Evolutionary conservation across 2,329 filamentous ascomycete genomes (phyloP), one percentile per base, ranked within the genome.

Genomic region (Penicillium fuscoglaucum): DNA sequence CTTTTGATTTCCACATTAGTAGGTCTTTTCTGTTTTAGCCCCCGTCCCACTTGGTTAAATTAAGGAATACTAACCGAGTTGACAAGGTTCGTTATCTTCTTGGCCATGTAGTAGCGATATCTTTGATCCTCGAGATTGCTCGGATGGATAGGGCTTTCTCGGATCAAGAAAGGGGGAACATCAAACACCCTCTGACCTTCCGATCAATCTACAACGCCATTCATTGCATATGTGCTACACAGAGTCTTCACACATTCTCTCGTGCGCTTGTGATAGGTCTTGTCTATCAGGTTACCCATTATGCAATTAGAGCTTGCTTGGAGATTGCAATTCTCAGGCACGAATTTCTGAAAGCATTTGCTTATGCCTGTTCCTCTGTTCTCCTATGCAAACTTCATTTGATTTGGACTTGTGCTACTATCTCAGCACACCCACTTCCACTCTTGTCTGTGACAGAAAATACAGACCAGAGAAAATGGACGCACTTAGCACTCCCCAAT

Each of bases 311-410:
- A 31, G 6, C 9, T 46, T 46, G 6, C 26, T 19, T 46, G 17
- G 44, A 19, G 19, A 19, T 8, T 19, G 10, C 17, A 46, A 29
- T 49, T 19, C 10, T 40, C n/a, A 8, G 40, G 28, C 35, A 55
- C 7, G 12, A 26, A 12, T 21, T 46, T 13, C 15, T 57, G 31
- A 37, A 5, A n/a, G 40, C 47, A 40, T 13, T 52, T 5, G 29
- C 54, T 2, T 52, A 44, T 21, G 54, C 24, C 17, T 37, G 21
- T 39, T 45, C 54, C 17, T 57, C 35, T 19, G 39, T 21, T 37
- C 31, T 57, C 10, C 9, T 52, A 10, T 57, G 24, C 17, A 35
- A 57, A 10, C 13, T 57, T 12, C 54, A 46, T 31, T 28, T 57
- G 24, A 13, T 31, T 1, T 52, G 41, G 21, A 57, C 31, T 5